Conservation (phyloP, 2,329 filamentous ascomycete genomes). For the Ophiocordyceps robertsii region DNA sequence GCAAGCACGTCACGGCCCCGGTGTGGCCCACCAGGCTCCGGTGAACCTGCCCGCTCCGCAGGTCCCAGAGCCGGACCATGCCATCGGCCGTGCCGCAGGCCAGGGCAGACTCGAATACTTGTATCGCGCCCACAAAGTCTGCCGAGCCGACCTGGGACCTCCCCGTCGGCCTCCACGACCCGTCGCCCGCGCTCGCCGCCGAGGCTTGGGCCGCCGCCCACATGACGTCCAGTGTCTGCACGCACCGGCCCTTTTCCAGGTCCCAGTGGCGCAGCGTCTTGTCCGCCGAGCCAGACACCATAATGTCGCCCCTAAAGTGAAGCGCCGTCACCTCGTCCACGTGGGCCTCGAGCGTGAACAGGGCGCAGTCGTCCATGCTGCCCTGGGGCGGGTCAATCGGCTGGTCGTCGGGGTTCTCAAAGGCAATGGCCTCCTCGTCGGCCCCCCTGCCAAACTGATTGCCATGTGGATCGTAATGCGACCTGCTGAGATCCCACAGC, state of each 20-base stretch:
- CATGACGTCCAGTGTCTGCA: slow-evolving; percentile 93
- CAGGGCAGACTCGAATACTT: slow-evolving; percentile 90
- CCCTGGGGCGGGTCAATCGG: slow-evolving; percentile 58
- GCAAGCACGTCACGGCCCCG: slow-evolving; percentile 81
- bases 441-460: slow-evolving; percentile 45
- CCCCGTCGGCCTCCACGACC: slow-evolving; percentile 59
- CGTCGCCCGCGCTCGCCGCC: slow-evolving; percentile 47
- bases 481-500: slow-evolving; percentile 86
- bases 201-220: slow-evolving; percentile 93
- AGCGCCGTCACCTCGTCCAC: slow-evolving; percentile 90
- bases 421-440: slow-evolving; percentile 56
- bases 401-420: slow-evolving; percentile 56
- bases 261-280: slow-evolving; percentile 98
- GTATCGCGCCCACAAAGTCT: slow-evolving; percentile 87
- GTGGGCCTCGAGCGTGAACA: slow-evolving; percentile 83
- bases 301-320: slow-evolving; percentile 75
- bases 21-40: slow-evolving; percentile 92
- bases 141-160: slow-evolving; percentile 51
- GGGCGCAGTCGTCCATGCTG: slow-evolving; percentile 76
- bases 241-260: slow-evolving; percentile 88
- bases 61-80: slow-evolving; percentile 93
- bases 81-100: slow-evolving; percentile 95
- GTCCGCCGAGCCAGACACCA: slow-evolving; percentile 92
- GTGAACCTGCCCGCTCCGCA: slow-evolving; percentile 93
- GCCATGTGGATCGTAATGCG: slow-evolving; percentile 64